Conservation (phyloP, 176 grass and related monocot genomes). For the Chloris gayana region DNA sequence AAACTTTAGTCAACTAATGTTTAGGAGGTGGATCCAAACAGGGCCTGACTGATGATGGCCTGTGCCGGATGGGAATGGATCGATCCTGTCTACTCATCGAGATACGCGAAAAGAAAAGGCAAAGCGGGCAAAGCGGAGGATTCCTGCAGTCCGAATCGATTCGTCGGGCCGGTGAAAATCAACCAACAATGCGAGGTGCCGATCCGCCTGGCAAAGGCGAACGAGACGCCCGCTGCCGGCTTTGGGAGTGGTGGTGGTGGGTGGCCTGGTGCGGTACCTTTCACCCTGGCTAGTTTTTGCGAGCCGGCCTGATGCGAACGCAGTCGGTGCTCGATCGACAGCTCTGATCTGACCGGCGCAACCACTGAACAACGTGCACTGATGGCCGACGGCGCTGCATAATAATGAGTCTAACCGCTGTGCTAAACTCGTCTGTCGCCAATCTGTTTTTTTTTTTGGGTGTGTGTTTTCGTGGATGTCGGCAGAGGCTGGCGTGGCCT, state of each 20-base stretch:
- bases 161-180: not conserved
- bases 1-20: too few relatives aligned
- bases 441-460: not conserved
- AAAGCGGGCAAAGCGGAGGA: not conserved
- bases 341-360: not conserved
- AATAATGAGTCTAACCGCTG: not conserved
- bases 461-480: not conserved
- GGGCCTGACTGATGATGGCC: not conserved
- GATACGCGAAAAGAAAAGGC: slow-evolving; percentile 34
- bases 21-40: too few relatives aligned
- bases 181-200: not conserved
- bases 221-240: not conserved
- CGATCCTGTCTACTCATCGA: slow-evolving; percentile 10
- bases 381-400: not conserved
- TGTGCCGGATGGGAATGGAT: too few relatives aligned
- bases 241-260: not conserved
- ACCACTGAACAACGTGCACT: not conserved
- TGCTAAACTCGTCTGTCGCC: not conserved
- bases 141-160: not conserved
- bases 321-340: not conserved
- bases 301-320: not conserved
- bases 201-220: too few relatives aligned
- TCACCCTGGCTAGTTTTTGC: not conserved
- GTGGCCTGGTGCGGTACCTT: not conserved
- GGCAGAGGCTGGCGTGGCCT: not conserved